A percentile compares a stretch with the other conserved stretches of the same genome.
These are phyloP conservation scores for Reticulascus tulasneorum DNA, from an alignment of 2,329 filamentous ascomycete species.

Conservation along the genomic window DNA sequence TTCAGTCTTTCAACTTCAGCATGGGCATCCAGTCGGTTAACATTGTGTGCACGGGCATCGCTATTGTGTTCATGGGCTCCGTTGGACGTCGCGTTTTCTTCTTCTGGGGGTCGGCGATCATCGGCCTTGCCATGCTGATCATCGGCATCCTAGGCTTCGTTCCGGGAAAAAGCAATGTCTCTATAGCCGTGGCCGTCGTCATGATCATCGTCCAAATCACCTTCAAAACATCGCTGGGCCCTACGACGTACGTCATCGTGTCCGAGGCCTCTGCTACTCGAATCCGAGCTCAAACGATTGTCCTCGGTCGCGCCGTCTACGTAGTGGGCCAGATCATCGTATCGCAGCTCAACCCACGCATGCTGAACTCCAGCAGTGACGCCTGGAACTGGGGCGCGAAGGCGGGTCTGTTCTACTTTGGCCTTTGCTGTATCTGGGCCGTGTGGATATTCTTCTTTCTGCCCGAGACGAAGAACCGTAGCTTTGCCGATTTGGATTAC, in stretches of 20 bases:
- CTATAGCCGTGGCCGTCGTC: conserved; percentile 31
- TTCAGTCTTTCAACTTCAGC: conserved; percentile 39
- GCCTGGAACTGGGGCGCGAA: conserved; percentile 33
- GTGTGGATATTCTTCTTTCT: conserved; percentile 42
- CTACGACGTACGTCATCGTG: conserved; percentile 39
- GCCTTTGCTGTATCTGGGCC: conserved; percentile 39
- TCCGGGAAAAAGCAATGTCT: no score
- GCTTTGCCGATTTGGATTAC: conserved; percentile 44
- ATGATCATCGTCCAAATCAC: conserved; percentile 35
- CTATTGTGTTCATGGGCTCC: conserved; percentile 32
- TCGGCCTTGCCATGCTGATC: conserved; percentile 36
- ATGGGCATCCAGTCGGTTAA: conserved; percentile 46
- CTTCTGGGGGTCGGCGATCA: conserved; percentile 34
- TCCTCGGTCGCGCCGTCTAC: conserved; percentile 37
- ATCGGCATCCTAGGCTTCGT: conserved; percentile 35
- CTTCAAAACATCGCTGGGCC: conserved; percentile 42
- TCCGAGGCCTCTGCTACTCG: conserved; percentile 40
- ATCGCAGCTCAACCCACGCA: conserved; percentile 32
- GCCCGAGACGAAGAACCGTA: conserved; percentile 41
- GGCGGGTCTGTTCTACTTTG: conserved; percentile 31
- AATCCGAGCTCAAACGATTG: conserved; percentile 41
- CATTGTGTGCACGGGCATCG: conserved; percentile 34
- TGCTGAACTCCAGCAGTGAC: conserved; percentile 24
- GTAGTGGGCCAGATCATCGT: conserved; percentile 36
- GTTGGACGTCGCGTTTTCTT: conserved; percentile 37